Base-by-base conservation (phyloP, 345 rosid genomes). In the Mercurialis annua region DNA sequence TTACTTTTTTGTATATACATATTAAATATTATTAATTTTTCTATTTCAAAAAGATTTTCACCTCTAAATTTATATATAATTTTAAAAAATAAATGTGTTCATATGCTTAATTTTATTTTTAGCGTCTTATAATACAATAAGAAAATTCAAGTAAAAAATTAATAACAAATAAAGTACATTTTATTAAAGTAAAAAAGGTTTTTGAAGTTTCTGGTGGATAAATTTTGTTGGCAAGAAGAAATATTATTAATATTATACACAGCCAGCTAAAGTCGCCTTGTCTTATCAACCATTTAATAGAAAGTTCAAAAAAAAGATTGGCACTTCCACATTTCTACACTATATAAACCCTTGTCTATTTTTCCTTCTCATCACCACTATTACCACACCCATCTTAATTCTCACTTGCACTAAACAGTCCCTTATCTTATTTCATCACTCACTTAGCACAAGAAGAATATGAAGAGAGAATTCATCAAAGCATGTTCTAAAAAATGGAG, bases 401-500 rank as follows among this genome's bases (percentile, higher is more conserved):
- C 17, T 38, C 50, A 26, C 44, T 31, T 51, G 33, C 16, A 24
- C 59, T n/a, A 50, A 21, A 9, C 9, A 34, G 40, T 34, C 40
- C 6, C 55, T 20, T 1, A 7, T n/a, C 55, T 10, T 3, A 0
- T 29, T 2, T 27, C 27, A 29, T 65, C 24, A 59, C 68, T 67
- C 77, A 55, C 40, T 53, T 16, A 26, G 48, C 1, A 14, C 30
- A 71, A 62, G 74, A 68, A 71, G 59, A 79, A 59, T 24, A 83
- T 72, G 80, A 81, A 80, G 81, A 76, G 77, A 64, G 82, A 71
- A 64, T 76, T 81, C 59, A 54, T 81, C 0, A 81, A 46, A 53
- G 80, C 83, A 46, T 83, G 84, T 42, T 63, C 84, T 34, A 84
- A 68, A 70, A 83, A 84, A 69, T 79, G 86, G 81, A 88, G 82